These are phyloP conservation scores for Tricholoma sp. DNA, from an alignment of 768 basidiomycete genomes.

Conservation along the genomic window DNA sequence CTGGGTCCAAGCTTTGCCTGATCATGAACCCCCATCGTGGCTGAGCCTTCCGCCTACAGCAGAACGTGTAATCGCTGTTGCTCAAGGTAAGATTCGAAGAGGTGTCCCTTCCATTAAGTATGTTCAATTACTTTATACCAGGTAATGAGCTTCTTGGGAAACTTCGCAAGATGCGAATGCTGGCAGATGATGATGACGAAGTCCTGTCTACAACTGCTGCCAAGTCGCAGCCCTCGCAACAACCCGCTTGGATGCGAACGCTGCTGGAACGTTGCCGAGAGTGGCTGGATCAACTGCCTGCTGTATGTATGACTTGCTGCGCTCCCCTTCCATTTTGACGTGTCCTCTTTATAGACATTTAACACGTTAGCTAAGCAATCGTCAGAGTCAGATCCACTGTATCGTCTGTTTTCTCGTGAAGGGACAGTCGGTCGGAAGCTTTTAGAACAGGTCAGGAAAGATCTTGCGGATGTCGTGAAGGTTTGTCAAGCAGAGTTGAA, in stretches of 20 bases:
- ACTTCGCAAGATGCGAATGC: constrained; percentile 87
- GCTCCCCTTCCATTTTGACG: constrained; percentile 8
- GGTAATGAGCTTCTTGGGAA: constrained; percentile 81
- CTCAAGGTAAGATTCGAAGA: constrained; percentile 60
- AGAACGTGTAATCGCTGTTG: constrained; percentile 85
- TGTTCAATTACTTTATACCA: constrained; percentile 24
- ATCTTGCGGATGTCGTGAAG: constrained; percentile 74
- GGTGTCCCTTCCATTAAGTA: background rate
- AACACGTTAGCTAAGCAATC: constrained; percentile 59
- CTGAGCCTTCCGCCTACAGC: constrained; percentile 89
- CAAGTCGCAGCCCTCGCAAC: constrained; percentile 61
- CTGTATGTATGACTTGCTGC: constrained; percentile 39
- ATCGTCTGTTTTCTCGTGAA: constrained; percentile 86
- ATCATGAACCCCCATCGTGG: constrained; percentile 93
- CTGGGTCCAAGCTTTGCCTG: constrained; percentile 88
- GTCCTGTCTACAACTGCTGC: constrained; percentile 44
- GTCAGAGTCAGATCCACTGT: constrained; percentile 77
- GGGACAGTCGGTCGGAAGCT: constrained; percentile 75
- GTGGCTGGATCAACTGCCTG: constrained; percentile 75
- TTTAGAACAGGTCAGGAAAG: constrained; percentile 71
- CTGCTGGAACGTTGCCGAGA: constrained; percentile 77
- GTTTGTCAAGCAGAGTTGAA: constrained; percentile 86
- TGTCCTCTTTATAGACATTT: constrained; percentile 44
- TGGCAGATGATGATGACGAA: constrained; percentile 82
- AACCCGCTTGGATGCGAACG: constrained; percentile 93